Conservation (phyloP, 2,329 filamentous ascomycete genomes). For the Karstenula rhodostoma region DNA sequence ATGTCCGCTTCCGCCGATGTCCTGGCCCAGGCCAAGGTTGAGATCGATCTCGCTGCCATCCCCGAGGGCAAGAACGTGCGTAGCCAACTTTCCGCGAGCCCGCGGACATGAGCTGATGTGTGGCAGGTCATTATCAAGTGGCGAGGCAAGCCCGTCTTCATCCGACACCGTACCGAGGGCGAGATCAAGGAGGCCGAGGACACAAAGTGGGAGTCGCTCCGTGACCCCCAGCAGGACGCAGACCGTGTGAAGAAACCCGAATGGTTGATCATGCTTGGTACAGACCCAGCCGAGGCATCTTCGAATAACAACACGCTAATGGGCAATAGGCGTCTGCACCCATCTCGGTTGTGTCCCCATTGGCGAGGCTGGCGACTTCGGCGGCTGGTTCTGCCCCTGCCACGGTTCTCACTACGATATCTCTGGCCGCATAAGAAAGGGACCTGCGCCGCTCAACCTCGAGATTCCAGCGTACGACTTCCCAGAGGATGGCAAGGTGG, state of each 20-base stretch:
- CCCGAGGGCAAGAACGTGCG: conserved; percentile 99
- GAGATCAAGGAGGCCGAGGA: conserved; percentile 97
- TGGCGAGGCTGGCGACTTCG: conserved; percentile 96
- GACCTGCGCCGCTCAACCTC: conserved; percentile 95
- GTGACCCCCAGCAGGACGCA: conserved; percentile 89
- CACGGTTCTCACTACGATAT: conserved; percentile 99
- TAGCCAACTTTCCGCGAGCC: conserved; percentile 27
- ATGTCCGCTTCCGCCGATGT: conserved; percentile 99
- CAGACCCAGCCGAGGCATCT: conserved; percentile 22
- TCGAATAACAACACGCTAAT: conserved; percentile 33
- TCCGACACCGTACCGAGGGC: conserved; percentile 92
- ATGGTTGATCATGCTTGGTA: conserved; percentile 99
- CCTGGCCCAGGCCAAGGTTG: conserved; percentile 98
- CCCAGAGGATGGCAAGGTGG: conserved; percentile 83
- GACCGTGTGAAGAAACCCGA: conserved; percentile 98
- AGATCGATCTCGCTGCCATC: conserved; percentile 90
- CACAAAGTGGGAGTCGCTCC: conserved; percentile 80
- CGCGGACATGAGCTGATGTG: conserved; percentile 26
- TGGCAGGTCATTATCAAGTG: conserved; percentile 96
- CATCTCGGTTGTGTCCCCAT: conserved; percentile 99
- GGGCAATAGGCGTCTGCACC: conserved; percentile 85
- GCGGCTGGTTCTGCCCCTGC: conserved; percentile 99
- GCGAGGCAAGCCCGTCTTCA: conserved; percentile 99
- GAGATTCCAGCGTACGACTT: conserved; percentile 94
- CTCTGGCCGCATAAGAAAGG: conserved; percentile 96